phyloP scores from a whole-genome alignment of 306 rosid species.

The Quercus cerris region DNA sequence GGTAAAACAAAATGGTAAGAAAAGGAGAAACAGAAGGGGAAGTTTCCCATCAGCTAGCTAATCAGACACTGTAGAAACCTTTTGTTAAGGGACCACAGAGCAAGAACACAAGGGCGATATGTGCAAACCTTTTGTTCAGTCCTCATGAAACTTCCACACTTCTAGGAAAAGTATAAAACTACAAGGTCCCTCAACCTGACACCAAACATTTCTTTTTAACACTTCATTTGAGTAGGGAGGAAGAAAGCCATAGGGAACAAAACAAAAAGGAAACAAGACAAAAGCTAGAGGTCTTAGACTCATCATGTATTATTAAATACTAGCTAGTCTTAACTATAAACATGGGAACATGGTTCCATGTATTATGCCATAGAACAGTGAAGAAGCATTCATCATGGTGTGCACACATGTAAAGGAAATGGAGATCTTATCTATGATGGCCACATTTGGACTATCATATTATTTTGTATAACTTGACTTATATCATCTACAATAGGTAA shows the following conservation, averaged over 20 bases:
- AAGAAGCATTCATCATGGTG: not conserved
- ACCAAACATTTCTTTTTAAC: not conserved
- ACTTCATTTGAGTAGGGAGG: not conserved
- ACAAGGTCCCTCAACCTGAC: slow-evolving; percentile 21
- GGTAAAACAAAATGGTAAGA: not conserved
- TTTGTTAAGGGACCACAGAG: not conserved
- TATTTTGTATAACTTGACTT: too few species aligned
- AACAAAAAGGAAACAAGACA: not conserved
- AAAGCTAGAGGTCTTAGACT: not conserved
- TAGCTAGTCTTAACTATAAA: not conserved
- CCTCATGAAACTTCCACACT: slow-evolving; percentile 25
- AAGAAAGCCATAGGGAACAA: not conserved
- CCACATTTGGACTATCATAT: too few species aligned
- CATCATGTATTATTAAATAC: not conserved
- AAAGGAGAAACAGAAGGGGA: not conserved
- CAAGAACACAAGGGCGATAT: not conserved
- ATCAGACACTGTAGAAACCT: slow-evolving; percentile 4
- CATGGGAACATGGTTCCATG: not conserved
- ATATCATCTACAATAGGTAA: too few species aligned
- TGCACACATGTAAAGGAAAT: not conserved
- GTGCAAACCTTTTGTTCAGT: not conserved
- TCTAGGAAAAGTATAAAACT: not conserved
- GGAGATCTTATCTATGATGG: too few species aligned
- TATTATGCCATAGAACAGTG: too few species aligned
- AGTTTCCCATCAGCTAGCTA: not conserved